Evolutionary conservation across 2,329 filamentous ascomycete genomes (phyloP).

Genomic region (Verticillium tricorpus): DNA sequence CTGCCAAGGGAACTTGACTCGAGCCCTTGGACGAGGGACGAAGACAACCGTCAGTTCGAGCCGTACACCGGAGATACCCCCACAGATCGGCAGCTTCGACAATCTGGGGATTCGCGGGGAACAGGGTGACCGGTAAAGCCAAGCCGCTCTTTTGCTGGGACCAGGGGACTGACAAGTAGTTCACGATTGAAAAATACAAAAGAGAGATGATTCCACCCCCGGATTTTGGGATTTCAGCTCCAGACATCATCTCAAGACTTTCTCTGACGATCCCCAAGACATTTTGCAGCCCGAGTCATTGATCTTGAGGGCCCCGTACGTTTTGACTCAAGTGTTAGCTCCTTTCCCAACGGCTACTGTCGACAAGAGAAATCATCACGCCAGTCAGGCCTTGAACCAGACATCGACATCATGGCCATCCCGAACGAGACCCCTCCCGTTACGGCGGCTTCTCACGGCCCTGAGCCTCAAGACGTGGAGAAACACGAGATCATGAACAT

Average conservation of each 20-base stretch:
- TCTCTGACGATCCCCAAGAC: neutral
- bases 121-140: neutral
- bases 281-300: neutral
- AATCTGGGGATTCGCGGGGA: neutral
- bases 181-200: neutral
- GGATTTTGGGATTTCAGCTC: neutral
- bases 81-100: neutral
- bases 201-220: neutral
- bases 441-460: neutral
- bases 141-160: neutral
- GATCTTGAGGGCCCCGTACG: neutral
- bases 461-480: slow-evolving; percentile 1
- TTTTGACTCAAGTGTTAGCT: neutral
- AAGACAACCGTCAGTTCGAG: neutral
- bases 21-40: neutral
- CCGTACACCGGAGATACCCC: neutral
- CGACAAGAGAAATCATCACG: neutral
- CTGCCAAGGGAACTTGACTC: neutral
- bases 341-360: neutral
- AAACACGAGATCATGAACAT: slow-evolving; percentile 8
- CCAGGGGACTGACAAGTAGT: neutral
- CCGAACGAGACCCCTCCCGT: neutral
- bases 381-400: neutral
- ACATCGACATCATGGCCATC: slow-evolving; percentile 4
- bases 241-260: neutral